Percentiles rank a stretch among this genome's conserved stretches.
Evolutionary conservation across 305 asterid genomes (phyloP).

Genomic region (Fraxinus dipetala): DNA sequence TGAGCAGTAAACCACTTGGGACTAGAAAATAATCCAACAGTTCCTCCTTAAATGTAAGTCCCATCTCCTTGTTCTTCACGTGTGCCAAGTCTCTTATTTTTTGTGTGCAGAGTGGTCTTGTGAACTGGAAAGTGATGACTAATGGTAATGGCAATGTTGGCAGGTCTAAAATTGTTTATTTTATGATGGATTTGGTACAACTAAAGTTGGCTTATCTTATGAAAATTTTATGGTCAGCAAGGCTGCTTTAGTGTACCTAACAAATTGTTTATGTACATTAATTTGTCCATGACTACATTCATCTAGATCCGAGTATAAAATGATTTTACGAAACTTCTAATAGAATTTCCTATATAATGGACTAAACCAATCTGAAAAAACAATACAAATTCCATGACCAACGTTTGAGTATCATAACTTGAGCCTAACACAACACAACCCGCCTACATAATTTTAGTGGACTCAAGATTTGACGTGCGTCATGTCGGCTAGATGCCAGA

Average conservation of each 20-base stretch:
- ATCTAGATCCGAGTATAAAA: neutral
- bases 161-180: neutral
- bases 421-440: neutral
- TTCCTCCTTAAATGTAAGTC: slow-evolving; percentile 49
- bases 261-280: neutral
- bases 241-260: neutral
- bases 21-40: slow-evolving; percentile 54
- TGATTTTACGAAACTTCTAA: neutral
- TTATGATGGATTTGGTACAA: slow-evolving; percentile 8
- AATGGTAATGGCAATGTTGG: neutral
- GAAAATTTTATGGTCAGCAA: neutral
- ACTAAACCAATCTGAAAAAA: neutral
- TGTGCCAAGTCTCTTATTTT: neutral
- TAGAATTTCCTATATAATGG: neutral
- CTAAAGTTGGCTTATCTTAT: neutral
- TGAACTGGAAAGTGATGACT: neutral
- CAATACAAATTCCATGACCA: neutral
- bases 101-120: neutral
- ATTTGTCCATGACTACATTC: neutral
- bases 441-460: neutral
- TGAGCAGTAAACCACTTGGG: slow-evolving; percentile 48
- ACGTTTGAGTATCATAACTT: neutral
- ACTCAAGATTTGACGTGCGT: neutral
- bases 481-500: too few species aligned
- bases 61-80: slow-evolving; percentile 27